Evolutionary conservation across 2,329 filamentous ascomycete species (phyloP), one percentile per base, ranked within the genome.

Genomic region (Biscogniauxia mediterranea): DNA sequence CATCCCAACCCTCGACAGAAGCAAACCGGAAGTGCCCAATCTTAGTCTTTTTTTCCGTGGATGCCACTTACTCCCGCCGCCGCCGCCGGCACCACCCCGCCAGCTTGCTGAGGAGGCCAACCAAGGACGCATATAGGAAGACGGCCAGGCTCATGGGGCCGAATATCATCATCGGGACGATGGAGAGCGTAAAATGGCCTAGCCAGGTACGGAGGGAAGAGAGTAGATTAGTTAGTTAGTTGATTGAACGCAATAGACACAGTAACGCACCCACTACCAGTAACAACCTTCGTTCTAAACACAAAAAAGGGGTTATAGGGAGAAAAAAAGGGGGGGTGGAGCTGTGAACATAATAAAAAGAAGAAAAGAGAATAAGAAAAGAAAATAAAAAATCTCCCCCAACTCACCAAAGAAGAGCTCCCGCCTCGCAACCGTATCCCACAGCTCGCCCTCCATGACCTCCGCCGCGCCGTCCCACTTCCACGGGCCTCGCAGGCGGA

Each of bases 401-500:
- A 32, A 32, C 61, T 15, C 55, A 66, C 67, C 67, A 46, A 69
- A 69, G 52, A 69, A 67, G 5, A 63, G 23, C 56, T 68, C 61
- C 46, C 67, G 64, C 54, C 67, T 60, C 21, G 67, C 63, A 23
- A 69, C 63, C 0, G 67, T 69, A 23, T 69, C 64, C 67, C 67
- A 81, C n/a, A 81, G 66, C 65, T 81, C 80, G 0, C 70, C 72
- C 11, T 69, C 65, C 78, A 81, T 79, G 25, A 81, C 73, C 1
- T 64, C 59, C 8, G 70, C 67, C 0, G 78, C 79, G 1, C 68
- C 61, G 21, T 78, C 72, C 68, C 73, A 74, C 53, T 73, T 74
- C 79, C 79, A 81, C 0, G 80, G 80, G 0, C 79, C 79, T 0
- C 78, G 68, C 2, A 83, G 66, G 5, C 79, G 74, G 59, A 83